Evolutionary conservation across 768 basidiomycete species (phyloP).

Genomic region (Crassisporium funariophilum): DNA sequence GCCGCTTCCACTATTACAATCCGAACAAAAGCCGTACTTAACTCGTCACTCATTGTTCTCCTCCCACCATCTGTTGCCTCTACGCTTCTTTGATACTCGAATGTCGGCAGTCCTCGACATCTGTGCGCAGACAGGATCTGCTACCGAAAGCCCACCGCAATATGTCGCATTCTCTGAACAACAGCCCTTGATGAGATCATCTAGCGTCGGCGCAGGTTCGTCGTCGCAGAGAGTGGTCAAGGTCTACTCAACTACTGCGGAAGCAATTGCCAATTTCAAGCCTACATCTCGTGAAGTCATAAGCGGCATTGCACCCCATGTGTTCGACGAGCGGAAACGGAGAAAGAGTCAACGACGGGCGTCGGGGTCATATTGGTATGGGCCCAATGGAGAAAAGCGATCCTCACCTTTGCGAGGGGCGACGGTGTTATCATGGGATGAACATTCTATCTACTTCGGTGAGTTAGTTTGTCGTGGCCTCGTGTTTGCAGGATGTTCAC

Average conservation of each 20-base stretch:
- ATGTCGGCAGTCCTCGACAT: not conserved
- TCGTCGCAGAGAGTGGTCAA: conserved; percentile 6
- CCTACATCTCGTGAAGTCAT: conserved; percentile 45
- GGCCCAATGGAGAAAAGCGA: conserved; percentile 17
- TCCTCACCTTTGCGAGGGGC: conserved; percentile 37
- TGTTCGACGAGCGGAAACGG: conserved; percentile 41
- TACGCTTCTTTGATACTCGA: not conserved
- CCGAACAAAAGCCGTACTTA: conserved; percentile 15
- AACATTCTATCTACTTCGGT: conserved; percentile 34
- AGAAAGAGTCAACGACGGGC: conserved; percentile 27
- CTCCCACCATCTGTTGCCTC: conserved; percentile 13
- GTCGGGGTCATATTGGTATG: conserved; percentile 24
- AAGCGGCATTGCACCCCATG: conserved; percentile 47
- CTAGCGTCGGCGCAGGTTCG: conserved; percentile 1
- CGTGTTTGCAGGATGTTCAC: not conserved
- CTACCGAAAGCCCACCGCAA: not conserved
- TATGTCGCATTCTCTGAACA: not conserved
- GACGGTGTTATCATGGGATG: conserved; percentile 35
- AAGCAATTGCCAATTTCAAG: conserved; percentile 41
- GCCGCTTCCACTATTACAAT: conserved; percentile 12
- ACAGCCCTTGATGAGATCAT: not conserved
- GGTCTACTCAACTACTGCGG: conserved; percentile 22
- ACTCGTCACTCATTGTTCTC: conserved; percentile 9
- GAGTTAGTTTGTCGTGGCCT: conserved; percentile 5
- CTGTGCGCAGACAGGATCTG: too few species aligned